Evolutionary conservation across 2,329 filamentous ascomycete genomes (phyloP), one percentile per base, ranked within the genome.

Genomic region (Fusarium paranaense): DNA sequence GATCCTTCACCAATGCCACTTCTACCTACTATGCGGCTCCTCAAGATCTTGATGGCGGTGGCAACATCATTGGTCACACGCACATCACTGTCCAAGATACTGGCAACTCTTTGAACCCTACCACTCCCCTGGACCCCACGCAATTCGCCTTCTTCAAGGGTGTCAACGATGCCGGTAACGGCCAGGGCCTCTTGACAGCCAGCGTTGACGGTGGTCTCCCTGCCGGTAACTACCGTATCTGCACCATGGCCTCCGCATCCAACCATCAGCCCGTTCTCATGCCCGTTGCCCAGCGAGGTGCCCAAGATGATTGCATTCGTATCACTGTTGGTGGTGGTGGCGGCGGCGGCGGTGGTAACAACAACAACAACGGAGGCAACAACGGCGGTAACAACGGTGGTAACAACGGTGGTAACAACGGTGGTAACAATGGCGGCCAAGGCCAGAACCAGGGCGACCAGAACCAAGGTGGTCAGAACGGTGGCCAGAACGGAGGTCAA

Each of bases 211-310:
- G 87, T 66, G 91, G 90, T 77, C 87, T 92, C 4, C 89, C 90
- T 4, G 84, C 86, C 4, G 90, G 90, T 38, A 90, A 89, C 83
- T 93, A 92, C 83, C 89, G 91, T 76, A 82, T 91, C 70, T 93
- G 91, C 86, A 90, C 88, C 77, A 91, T 93, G 88, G 86, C 87
- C 32, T 83, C 87, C 69, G 83, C 91, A n/a, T 84, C 89, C 75
- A 93, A 92, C 85, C 91, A 93, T 78, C 90, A 92, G 83, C 89
- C 90, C 66, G 89, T 91, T 11, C 79, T 91, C 64, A 92, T 92
- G 90, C 90, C 90, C 61, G 87, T 92, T 62, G 90, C 91, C 64
- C 90, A 92, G 83, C 89, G 91, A 81, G 91, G 91, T 81, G 85
- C 89, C 54, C 90, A 92, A 80, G 91, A 93, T 76, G 90, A 92